Conservation (phyloP, 2,329 filamentous ascomycete species). For the Chaetomiaceae sp. region DNA sequence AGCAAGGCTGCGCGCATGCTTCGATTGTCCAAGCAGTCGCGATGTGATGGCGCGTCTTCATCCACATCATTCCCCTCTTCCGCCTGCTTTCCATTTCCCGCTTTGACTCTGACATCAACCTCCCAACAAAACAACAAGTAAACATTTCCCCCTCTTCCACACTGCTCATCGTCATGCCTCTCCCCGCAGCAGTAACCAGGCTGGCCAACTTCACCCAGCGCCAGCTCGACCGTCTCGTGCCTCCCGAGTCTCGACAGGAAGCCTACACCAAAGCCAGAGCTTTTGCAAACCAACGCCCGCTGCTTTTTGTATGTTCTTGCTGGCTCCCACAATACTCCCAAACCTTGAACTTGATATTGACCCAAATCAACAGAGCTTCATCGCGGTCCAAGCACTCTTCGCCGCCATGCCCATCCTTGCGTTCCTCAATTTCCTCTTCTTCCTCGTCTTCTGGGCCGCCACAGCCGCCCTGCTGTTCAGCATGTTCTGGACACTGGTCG, state of each 20-base stretch:
- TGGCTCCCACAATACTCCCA: neutral
- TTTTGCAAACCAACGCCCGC: constrained; percentile 61
- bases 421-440: constrained; percentile 63
- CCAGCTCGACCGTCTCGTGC: constrained; percentile 49
- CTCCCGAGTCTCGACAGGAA: constrained; percentile 56
- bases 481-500: constrained; percentile 63
- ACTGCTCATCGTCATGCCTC: neutral
- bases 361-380: constrained; percentile 53
- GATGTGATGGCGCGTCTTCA: too few relatives aligned
- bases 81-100: too few relatives aligned
- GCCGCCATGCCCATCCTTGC: constrained; percentile 63
- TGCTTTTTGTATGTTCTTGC: constrained; percentile 57
- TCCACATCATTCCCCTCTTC: too few relatives aligned
- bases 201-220: constrained; percentile 40
- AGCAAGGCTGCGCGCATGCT: too few relatives aligned
- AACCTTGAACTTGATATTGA: neutral
- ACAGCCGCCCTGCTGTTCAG: constrained; percentile 60
- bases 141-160: neutral
- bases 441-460: constrained; percentile 58
- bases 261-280: constrained; percentile 48
- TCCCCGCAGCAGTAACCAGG: neutral
- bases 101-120: too few relatives aligned
- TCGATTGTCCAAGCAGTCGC: too few relatives aligned
- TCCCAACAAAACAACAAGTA: too few relatives aligned
- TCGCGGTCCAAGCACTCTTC: constrained; percentile 60